phyloP scores from a whole-genome alignment of 2,329 filamentous ascomycete genomes.

The Scytalidium lignicola region DNA sequence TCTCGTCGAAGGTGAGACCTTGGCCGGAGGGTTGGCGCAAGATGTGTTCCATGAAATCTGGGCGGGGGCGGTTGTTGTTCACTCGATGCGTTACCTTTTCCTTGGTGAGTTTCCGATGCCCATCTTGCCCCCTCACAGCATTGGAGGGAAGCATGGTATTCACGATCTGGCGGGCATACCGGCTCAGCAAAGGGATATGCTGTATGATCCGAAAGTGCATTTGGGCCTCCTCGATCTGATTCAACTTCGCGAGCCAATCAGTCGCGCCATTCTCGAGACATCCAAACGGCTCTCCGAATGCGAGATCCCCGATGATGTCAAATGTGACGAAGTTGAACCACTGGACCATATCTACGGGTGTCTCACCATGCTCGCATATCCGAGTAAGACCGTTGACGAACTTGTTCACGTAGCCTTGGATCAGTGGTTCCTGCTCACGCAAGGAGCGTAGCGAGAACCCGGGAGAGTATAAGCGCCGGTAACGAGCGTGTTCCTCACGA shows the following conservation, averaged over 20 bases:
- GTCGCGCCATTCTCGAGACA: slow-evolving; percentile 21
- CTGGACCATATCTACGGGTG: slow-evolving; percentile 21
- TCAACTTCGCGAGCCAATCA: not conserved
- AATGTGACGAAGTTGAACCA: slow-evolving; percentile 25
- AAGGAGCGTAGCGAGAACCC: slow-evolving; percentile 17
- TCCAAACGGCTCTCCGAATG: slow-evolving; percentile 28
- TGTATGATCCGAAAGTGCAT: too few relatives aligned
- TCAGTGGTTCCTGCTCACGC: slow-evolving; percentile 25
- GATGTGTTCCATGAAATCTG: slow-evolving; percentile 28
- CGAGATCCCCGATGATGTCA: slow-evolving; percentile 24
- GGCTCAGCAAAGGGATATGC: not conserved
- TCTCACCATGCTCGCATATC: slow-evolving; percentile 22
- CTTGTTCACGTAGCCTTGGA: slow-evolving; percentile 26
- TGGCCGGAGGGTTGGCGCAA: slow-evolving; percentile 21
- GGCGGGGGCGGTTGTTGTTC: slow-evolving; percentile 23
- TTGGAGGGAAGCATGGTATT: slow-evolving; percentile 4
- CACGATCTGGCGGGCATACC: too few relatives aligned
- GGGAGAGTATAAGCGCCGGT: slow-evolving; percentile 14
- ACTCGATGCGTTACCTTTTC: slow-evolving; percentile 9
- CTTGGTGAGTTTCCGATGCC: slow-evolving; percentile 13
- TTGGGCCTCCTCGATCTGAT: not conserved
- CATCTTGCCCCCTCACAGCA: slow-evolving; percentile 8
- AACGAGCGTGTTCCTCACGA: too few relatives aligned
- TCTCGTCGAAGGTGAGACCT: slow-evolving; percentile 4
- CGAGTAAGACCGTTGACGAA: slow-evolving; percentile 9